Evolutionary conservation across 2,329 filamentous ascomycete genomes (phyloP).

Genomic region (Paramyrothecium roridum): DNA sequence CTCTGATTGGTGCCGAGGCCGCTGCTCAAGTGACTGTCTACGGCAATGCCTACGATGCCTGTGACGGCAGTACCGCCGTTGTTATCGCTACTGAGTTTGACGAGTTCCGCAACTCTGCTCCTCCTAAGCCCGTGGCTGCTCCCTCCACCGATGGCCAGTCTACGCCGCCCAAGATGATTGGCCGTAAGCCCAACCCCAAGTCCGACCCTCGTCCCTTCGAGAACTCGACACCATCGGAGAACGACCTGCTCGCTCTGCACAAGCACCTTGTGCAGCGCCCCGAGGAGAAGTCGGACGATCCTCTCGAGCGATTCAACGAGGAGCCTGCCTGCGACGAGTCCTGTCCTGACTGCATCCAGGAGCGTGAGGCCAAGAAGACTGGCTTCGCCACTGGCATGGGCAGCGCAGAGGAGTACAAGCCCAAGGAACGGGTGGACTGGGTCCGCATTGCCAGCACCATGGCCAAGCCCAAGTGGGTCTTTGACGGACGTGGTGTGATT

Average conservation of each 20-base stretch:
- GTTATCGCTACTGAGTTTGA: conserved; percentile 56
- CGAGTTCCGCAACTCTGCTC: conserved; percentile 46
- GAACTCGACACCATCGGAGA: conserved; percentile 31
- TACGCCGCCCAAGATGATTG: conserved; percentile 23
- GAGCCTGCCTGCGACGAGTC: conserved; percentile 42
- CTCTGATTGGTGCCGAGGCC: conserved; percentile 33
- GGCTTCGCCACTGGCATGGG: conserved; percentile 40
- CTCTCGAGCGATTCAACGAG: conserved; percentile 39
- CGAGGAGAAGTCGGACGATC: conserved; percentile 31
- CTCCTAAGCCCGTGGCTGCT: conserved; percentile 23
- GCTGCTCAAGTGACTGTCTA: conserved; percentile 44
- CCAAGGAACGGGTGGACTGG: conserved; percentile 50
- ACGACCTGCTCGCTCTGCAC: conserved; percentile 45
- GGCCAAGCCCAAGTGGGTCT: conserved; percentile 52
- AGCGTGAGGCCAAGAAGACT: conserved; percentile 31
- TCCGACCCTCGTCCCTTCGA: conserved; percentile 46
- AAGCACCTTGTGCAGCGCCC: conserved; percentile 38
- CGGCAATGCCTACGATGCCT: conserved; percentile 46
- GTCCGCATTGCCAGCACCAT: conserved; percentile 44
- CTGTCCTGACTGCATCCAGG: conserved; percentile 49
- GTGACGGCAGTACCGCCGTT: conserved; percentile 44
- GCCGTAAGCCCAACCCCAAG: conserved; percentile 35
- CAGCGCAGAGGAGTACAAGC: conserved; percentile 39
- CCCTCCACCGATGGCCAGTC: conserved; percentile 14
- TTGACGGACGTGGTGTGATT: conserved; percentile 54